phyloP scores from a whole-genome alignment of 108 stramenopile species.

The Cyclostephanos tholiformis region DNA sequence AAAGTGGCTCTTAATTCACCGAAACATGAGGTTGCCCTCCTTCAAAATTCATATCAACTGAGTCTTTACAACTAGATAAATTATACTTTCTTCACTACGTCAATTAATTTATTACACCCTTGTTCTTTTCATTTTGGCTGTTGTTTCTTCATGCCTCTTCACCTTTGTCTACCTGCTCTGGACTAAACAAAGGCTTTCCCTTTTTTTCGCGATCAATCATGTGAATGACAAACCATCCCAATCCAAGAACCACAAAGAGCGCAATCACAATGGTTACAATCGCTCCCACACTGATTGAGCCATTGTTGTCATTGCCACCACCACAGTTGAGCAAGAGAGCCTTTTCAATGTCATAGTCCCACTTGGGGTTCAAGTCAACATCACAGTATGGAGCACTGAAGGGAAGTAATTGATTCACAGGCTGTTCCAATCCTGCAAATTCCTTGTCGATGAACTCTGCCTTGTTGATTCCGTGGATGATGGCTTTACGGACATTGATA shows the following conservation, averaged over 20 bases:
- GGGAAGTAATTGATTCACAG: constrained; percentile 58
- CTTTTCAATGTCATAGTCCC: constrained; percentile 73
- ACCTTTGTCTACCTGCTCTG: neutral
- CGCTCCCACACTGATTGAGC: too few relatives aligned
- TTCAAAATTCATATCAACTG: too few relatives aligned
- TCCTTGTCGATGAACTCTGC: constrained; percentile 56
- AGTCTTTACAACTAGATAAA: too few relatives aligned
- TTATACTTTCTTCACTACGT: too few relatives aligned
- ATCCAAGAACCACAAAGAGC: constrained; percentile 12
- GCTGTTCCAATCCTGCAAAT: constrained; percentile 54
- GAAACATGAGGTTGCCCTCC: too few relatives aligned
- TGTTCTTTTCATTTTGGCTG: too few relatives aligned
- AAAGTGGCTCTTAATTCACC: too few relatives aligned
- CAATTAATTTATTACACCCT: too few relatives aligned
- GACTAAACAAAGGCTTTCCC: constrained; percentile 60
- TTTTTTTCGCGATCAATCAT: constrained; percentile 48
- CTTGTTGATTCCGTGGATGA: constrained; percentile 76
- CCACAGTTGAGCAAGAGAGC: constrained; percentile 58
- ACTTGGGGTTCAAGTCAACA: constrained; percentile 64
- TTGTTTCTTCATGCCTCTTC: neutral
- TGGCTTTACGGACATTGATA: constrained; percentile 55
- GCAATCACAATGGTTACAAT: constrained; percentile 23
- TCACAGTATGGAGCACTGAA: constrained; percentile 59
- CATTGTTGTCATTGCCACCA: constrained; percentile 38
- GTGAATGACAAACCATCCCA: constrained; percentile 31